Evolutionary conservation across 495 filamentous ascomycete genomes (phyloP), one percentile per base, ranked within the genome.

Genomic region (Lophiotrema nucula): DNA sequence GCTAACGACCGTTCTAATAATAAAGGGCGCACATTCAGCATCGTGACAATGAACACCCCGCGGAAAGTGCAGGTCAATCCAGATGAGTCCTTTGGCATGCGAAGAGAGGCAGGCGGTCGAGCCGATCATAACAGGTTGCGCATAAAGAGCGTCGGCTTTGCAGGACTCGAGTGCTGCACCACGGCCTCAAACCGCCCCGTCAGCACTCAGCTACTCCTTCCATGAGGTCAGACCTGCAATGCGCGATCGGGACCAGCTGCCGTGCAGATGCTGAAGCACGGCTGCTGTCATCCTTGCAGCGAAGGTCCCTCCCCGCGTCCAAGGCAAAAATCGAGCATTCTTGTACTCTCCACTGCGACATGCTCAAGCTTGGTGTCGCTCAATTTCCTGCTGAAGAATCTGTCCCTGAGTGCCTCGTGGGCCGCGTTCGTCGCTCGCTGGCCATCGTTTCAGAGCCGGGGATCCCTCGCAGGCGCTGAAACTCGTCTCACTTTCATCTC

Each of bases 401-500:
- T 13, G 25, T 16, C 21, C 21, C 53, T 41, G 39, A 37, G 16
- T 2, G n/a, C 27, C 27, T 19, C 42, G 26, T 26, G 11, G 3
- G 47, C 25, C 56, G 37, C 39, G 11, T n/a, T 48, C 44, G 41
- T 35, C 31, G 31, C 31, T 15, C 31, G 31, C 31, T 35, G 31
- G 8, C 48, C 21, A 28, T n/a, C 39, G 56, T 60, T 60, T 60
- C 56, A 60, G 31, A 49, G 48, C 49, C 39, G 47, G 56, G 56
- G 49, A 47, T 47, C 56, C 39, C 39, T 16, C 33, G 49, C 31
- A 8, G 16, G 12, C 10, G 8, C 56, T 60, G 56, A 60, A 60
- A 60, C 56, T 48, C 47, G 56, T 60, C 56, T 60, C 56, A 52
- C 16, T 33, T 23, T 53, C 48, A 53, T 60, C 56, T 60, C 56